Evolutionary conservation across 371 early-diverging fungal genomes (phyloP).

Genomic region (Lichtheimia ornata): DNA sequence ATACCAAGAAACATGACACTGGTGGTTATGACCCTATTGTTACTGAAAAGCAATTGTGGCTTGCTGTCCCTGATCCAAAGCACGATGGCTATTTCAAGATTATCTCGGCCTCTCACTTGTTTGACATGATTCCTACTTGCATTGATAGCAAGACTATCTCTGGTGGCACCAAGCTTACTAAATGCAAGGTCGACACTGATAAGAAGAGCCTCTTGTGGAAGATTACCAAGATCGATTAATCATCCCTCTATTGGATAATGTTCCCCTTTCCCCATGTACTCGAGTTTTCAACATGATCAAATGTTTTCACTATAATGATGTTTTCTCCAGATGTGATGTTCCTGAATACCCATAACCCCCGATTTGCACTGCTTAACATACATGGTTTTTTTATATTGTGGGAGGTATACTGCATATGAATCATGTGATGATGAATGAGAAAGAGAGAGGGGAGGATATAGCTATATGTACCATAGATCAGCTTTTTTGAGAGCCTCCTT

Average conservation of each 20-base stretch:
- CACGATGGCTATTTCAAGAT: slow-evolving; percentile 26
- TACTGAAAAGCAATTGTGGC: slow-evolving; percentile 36
- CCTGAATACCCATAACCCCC: too few species aligned
- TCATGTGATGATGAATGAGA: not conserved
- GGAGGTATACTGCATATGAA: not conserved
- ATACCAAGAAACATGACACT: slow-evolving; percentile 13
- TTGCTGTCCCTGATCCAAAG: slow-evolving; percentile 25
- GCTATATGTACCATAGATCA: slow-evolving; percentile 37
- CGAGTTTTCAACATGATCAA: too few species aligned
- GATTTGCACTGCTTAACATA: too few species aligned
- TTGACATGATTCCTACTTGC: slow-evolving; percentile 35
- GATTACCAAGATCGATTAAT: slow-evolving; percentile 7
- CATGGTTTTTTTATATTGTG: not conserved
- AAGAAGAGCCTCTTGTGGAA: slow-evolving; percentile 27
- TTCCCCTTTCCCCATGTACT: too few species aligned
- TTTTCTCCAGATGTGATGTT: too few species aligned
- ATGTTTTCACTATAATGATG: too few species aligned
- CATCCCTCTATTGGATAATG: too few species aligned
- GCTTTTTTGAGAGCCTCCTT: slow-evolving; percentile 40
- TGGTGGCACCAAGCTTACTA: slow-evolving; percentile 31
- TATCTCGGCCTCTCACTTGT: slow-evolving; percentile 34
- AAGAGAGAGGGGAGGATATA: not conserved
- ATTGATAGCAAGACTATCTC: slow-evolving; percentile 20
- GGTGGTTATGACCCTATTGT: slow-evolving; percentile 29
- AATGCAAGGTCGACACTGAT: slow-evolving; percentile 30